Evolutionary conservation across 139 green algal genomes (phyloP).

Genomic region (Closterium sp.): DNA sequence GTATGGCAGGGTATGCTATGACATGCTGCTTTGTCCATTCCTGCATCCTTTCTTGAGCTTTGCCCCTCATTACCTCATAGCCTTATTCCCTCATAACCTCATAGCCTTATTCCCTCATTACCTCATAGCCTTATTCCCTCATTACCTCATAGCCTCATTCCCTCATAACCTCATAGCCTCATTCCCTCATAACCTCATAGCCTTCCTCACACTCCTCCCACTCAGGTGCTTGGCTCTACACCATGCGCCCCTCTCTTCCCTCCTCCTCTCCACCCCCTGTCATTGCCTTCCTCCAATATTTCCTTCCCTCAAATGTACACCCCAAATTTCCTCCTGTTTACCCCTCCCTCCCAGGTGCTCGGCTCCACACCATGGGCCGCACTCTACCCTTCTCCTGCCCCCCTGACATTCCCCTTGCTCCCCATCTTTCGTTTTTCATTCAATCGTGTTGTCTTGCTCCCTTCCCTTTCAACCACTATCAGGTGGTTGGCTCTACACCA

Average conservation of each 20-base stretch:
- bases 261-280: no score
- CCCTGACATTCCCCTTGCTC: constrained; percentile 10
- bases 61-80: neutral
- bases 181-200: neutral
- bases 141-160: neutral
- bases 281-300: no score
- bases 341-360: constrained; percentile 23
- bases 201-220: no score
- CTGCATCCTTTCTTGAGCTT: neutral
- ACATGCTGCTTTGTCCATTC: no score
- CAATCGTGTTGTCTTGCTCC: neutral
- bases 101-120: neutral
- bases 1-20: no score
- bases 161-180: neutral
- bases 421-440: neutral
- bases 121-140: neutral
- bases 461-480: neutral
- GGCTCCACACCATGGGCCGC: neutral
- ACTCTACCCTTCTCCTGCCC: constrained; percentile 4
- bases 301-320: neutral
- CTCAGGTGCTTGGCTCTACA: neutral
- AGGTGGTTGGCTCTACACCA: constrained; percentile 31
- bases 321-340: no score
- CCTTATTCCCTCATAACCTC: neutral
- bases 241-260: no score